A percentile compares a stretch with the other conserved stretches of the same genome.
phyloP scores from a whole-genome alignment of 2,329 filamentous ascomycete species.

The Penicillium sclerotigenum region DNA sequence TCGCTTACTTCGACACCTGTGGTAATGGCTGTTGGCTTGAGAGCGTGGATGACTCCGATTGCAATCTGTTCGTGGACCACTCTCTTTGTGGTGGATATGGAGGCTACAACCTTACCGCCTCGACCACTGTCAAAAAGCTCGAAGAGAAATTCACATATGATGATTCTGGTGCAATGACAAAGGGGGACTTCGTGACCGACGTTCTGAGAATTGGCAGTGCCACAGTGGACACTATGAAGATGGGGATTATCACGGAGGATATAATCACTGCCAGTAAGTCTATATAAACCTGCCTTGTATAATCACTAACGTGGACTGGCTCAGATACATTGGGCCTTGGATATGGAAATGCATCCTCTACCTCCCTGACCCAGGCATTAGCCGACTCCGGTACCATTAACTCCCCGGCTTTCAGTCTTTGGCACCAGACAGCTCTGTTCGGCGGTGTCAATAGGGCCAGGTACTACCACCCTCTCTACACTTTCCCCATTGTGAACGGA shows the following conservation, averaged over 20 bases:
- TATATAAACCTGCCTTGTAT: background rate
- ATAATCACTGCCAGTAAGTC: background rate
- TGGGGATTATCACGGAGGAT: background rate
- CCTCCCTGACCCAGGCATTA: background rate
- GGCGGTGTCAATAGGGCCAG: conserved; percentile 10
- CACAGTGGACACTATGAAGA: background rate
- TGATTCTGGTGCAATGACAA: background rate
- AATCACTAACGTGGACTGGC: background rate
- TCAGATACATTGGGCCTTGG: background rate
- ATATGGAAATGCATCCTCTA: background rate
- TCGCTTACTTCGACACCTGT: background rate
- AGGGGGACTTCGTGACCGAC: background rate
- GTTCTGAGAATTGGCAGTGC: background rate
- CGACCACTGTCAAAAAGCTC: background rate
- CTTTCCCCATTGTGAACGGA: conserved; percentile 4
- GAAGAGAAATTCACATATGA: background rate
- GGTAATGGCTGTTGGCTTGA: background rate
- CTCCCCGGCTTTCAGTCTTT: background rate
- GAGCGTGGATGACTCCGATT: background rate
- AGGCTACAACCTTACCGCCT: background rate
- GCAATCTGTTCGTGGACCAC: background rate
- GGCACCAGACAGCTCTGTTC: background rate
- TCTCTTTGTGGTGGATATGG: background rate
- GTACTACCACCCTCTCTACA: conserved; percentile 4
- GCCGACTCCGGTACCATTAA: background rate